phyloP scores from a whole-genome alignment of 78 protist species.

The Dictyostelium purpureum region DNA sequence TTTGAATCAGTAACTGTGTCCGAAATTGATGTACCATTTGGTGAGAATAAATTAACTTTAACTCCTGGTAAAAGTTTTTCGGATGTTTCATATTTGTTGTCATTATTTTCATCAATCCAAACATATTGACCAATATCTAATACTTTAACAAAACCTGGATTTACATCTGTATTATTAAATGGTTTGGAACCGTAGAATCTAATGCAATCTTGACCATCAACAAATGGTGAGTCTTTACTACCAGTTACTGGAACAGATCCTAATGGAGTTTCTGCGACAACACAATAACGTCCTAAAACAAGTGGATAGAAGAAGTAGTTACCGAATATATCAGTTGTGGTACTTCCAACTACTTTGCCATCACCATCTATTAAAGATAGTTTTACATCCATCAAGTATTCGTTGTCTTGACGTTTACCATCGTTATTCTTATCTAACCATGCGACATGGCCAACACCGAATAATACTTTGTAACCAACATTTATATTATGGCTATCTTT shows the following conservation, averaged over 20 bases:
- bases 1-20: not conserved
- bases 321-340: conserved; percentile 37
- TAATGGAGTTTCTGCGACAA: not conserved
- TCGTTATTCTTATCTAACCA: conserved; percentile 16
- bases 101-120: conserved; percentile 9
- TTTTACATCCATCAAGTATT: not conserved
- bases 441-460: not conserved
- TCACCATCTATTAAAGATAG: not conserved
- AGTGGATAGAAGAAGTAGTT: conserved; percentile 6
- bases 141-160: conserved; percentile 20
- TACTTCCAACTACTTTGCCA: not conserved
- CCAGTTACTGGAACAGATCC: not conserved
- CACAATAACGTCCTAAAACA: conserved; percentile 5
- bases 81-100: not conserved
- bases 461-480: not conserved
- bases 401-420: not conserved
- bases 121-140: not conserved
- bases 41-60: not conserved
- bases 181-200: not conserved
- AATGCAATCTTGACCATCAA: not conserved
- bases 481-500: not conserved
- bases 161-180: not conserved
- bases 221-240: not conserved
- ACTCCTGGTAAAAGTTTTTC: conserved; percentile 5
- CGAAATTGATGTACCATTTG: not conserved